A percentile compares a stretch with the other conserved stretches of the same genome.
These are phyloP conservation scores for Fusarium sp. DNA, from an alignment of 2,329 filamentous ascomycete genomes.

Conservation along the genomic window DNA sequence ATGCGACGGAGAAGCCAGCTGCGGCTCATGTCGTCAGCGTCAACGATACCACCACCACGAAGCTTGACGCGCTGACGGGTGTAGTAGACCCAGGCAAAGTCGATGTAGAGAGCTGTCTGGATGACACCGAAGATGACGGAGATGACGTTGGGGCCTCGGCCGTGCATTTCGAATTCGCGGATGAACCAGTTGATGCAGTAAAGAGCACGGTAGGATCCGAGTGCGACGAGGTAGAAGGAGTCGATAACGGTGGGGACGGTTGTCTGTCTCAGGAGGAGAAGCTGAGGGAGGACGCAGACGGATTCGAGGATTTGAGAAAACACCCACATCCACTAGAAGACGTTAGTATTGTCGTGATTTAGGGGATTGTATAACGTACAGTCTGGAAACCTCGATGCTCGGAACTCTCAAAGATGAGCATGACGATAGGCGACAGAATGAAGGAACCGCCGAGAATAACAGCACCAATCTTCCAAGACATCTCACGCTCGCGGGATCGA, in stretches of 20 bases:
- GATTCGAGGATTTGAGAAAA: conserved; percentile 95
- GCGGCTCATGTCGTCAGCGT: conserved; percentile 86
- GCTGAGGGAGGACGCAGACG: conserved; percentile 88
- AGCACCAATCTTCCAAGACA: conserved; percentile 91
- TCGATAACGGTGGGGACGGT: conserved; percentile 95
- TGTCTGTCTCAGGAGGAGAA: conserved; percentile 92
- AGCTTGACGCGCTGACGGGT: conserved; percentile 94
- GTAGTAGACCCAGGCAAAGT: conserved; percentile 98
- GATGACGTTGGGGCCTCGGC: conserved; percentile 73
- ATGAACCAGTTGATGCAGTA: conserved; percentile 94
- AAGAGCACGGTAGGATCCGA: conserved; percentile 88
- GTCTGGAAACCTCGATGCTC: conserved; percentile 61
- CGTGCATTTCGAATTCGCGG: conserved; percentile 70
- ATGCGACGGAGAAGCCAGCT: conserved; percentile 87
- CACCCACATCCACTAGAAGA: conserved; percentile 77
- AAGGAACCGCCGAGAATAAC: conserved; percentile 74
- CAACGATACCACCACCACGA: conserved; percentile 84
- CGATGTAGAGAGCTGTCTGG: conserved; percentile 89
- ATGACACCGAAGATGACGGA: conserved; percentile 88
- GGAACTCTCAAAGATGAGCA: conserved; percentile 70
- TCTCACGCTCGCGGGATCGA: conserved; percentile 88
- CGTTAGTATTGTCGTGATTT: conserved; percentile 12
- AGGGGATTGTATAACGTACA: conserved; percentile 54
- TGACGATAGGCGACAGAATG: conserved; percentile 77
- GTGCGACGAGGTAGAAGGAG: conserved; percentile 91